Percentiles rank a stretch among this genome's conserved stretches.
phyloP scores from a whole-genome alignment of 1,284 basidiomycete species.

The Clitocybe nebularis region DNA sequence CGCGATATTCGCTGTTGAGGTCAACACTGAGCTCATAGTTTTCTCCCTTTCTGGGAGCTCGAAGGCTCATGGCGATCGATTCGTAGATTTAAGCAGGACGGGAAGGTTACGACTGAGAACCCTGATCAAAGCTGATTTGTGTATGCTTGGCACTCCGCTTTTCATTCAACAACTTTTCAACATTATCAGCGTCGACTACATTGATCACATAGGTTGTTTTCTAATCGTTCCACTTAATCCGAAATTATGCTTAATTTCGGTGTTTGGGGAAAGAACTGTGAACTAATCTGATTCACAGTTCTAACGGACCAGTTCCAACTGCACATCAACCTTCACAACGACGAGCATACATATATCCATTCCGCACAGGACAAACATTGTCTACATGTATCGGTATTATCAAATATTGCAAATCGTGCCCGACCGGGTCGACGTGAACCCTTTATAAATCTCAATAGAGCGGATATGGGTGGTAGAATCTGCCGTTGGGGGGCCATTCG shows the following conservation, averaged over 20 bases:
- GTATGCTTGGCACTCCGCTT: constrained; percentile 10
- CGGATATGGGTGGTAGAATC: constrained; percentile 30
- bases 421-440: constrained; percentile 22
- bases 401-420: constrained; percentile 21
- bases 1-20: constrained; percentile 94
- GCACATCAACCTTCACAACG: too few species aligned
- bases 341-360: too few species aligned
- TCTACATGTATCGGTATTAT: too few species aligned
- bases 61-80: constrained; percentile 48
- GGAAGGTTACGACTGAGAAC: neutral
- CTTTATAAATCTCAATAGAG: constrained; percentile 31
- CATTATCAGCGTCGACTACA: too few species aligned
- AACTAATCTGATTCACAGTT: too few species aligned
- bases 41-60: constrained; percentile 77
- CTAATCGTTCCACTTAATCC: too few species aligned
- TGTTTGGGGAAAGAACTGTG: too few species aligned
- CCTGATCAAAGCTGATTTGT: constrained; percentile 4
- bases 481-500: constrained; percentile 28
- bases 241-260: too few species aligned
- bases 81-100: constrained; percentile 2
- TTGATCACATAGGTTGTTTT: too few species aligned
- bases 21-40: constrained; percentile 94
- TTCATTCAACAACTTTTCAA: too few species aligned
- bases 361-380: too few species aligned
- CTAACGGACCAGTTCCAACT: too few species aligned